These are phyloP conservation scores for Beta lomatogona DNA, from an alignment of 179 eudicot species.

Conservation along the genomic window DNA sequence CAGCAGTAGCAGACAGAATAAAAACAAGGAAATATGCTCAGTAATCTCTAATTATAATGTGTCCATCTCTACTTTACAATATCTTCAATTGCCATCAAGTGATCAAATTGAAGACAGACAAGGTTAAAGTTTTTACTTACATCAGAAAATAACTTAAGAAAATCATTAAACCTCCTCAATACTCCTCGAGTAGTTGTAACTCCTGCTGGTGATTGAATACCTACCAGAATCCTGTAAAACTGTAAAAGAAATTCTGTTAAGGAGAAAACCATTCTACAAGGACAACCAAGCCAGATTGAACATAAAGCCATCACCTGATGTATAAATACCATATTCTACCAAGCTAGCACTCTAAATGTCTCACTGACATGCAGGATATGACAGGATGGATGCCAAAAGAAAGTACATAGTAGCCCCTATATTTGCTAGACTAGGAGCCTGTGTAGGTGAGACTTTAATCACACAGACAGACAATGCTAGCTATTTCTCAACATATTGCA, in stretches of 20 bases:
- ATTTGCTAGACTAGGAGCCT: background rate
- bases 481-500: background rate
- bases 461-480: background rate
- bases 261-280: background rate
- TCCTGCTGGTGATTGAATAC: conserved; percentile 88
- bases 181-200: conserved; percentile 71
- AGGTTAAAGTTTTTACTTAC: conserved; percentile 36
- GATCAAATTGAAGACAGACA: conserved; percentile 1
- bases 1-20: conserved; percentile 21
- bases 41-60: background rate
- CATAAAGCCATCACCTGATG: background rate
- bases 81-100: background rate
- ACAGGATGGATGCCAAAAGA: background rate
- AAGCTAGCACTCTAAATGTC: background rate
- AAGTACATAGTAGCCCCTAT: background rate
- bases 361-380: background rate
- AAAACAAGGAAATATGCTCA: conserved; percentile 13
- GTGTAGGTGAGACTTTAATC: background rate
- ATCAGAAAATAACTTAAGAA: conserved; percentile 75
- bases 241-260: conserved; percentile 37
- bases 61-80: background rate
- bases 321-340: background rate
- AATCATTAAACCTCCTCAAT: conserved; percentile 90
- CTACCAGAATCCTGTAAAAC: conserved; percentile 97
- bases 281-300: background rate